Base-by-base conservation (phyloP, 805 yeast genomes). In the Priceomyces castillae region DNA sequence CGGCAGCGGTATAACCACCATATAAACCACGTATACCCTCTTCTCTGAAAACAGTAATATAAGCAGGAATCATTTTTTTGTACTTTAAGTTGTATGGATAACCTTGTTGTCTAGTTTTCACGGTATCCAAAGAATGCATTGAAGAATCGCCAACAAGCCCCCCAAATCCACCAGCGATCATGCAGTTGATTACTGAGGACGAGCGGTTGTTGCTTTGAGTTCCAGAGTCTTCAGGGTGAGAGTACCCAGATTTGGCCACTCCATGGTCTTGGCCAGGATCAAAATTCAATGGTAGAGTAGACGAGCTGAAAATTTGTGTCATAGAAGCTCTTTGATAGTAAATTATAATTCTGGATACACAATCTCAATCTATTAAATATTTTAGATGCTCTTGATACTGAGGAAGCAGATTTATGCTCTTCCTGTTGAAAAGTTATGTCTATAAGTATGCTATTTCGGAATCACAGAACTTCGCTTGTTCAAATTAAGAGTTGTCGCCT, bases 91-190 rank as follows among this genome's bases (percentile, higher is more conserved):
- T 75, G 50, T 74, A 70, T 17, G 86, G 82, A 3, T 95, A 86
- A n/a, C 96, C 98, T 60, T 94, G 99, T 62, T 94, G 99, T 49
- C 99, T 74, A 2, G 99, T 94, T 61, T 94, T 94, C 25, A 94
- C 96, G 0, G 99, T 94, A 59, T 94, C 99, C 28, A 94, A 67
- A 0, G 98, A 90, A 64, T 94, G 97, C 97, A 94, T 94, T 23
- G 80, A 68, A 1, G 94, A 77, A 57, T 92, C 99, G 11, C 97
- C 98, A 30, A 90, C 78, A 42, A 87, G 82, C 1, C 98, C 99
- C 6, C 99, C 99, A 39, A 92, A 65, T 0, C 96, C 97, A 34
- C 99, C 99, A 0, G 97, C 96, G 31, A 90, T 43, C 73, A 89
- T 73, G 58, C 89, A 80, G 56, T 77, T 74, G 48, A 76, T 36